A percentile compares a stretch with the other conserved stretches of the same genome.
Conservation (phyloP, 768 basidiomycete genomes). For the Myochromella boudieri region DNA sequence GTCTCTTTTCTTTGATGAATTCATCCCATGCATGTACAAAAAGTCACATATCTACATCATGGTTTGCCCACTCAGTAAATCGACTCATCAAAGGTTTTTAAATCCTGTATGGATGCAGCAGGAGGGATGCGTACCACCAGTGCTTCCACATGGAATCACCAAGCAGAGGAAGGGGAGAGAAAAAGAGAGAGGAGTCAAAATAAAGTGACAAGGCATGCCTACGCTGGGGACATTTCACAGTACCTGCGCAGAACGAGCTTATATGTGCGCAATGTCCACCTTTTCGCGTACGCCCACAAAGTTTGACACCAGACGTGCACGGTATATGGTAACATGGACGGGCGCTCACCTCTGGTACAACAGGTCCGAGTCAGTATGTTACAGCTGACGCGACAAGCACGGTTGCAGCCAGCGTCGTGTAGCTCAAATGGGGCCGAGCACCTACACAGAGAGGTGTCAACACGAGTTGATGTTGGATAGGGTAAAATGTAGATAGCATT, state of each 20-base stretch:
- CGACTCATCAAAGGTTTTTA: neutral
- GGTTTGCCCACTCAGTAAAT: neutral
- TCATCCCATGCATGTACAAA: conserved; percentile 1
- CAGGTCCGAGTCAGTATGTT: neutral
- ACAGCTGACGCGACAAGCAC: no score
- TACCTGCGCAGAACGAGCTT: no score
- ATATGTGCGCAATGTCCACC: no score
- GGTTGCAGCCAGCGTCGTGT: no score
- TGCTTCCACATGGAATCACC: neutral
- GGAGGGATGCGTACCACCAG: neutral
- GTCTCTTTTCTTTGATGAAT: neutral
- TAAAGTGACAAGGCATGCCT: no score
- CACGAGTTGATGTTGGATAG: conserved; percentile 4
- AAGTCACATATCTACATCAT: neutral
- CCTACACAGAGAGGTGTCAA: conserved; percentile 16
- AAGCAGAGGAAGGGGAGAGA: neutral
- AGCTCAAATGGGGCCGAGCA: no score
- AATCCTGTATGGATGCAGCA: neutral
- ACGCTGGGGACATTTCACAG: neutral
- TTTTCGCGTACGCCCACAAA: no score
- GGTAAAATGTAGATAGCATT: conserved; percentile 8
- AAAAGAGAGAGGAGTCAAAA: no score
- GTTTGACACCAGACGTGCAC: no score
- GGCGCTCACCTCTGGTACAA: conserved; percentile 7
- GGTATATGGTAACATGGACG: neutral